phyloP scores from a whole-genome alignment of 2,329 filamentous ascomycete genomes.

The Thermoascus crustaceus region DNA sequence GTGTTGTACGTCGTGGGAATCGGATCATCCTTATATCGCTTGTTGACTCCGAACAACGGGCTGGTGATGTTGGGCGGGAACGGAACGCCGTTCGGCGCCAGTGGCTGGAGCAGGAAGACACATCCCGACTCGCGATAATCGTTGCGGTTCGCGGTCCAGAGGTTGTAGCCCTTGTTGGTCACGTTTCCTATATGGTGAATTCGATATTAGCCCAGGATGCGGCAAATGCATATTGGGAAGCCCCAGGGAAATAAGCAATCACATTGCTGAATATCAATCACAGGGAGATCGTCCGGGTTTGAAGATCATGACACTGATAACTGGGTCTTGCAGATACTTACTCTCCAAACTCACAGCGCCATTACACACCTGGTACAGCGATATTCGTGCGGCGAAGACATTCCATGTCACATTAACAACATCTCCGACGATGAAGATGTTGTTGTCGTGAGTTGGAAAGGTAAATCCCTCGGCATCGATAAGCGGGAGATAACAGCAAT shows the following conservation, averaged over 20 bases:
- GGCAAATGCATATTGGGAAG: too few relatives aligned
- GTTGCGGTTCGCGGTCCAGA: slow-evolving; percentile 5
- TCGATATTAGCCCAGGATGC: too few relatives aligned
- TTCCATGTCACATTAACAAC: slow-evolving; percentile 5
- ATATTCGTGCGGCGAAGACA: slow-evolving; percentile 1
- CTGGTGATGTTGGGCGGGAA: slow-evolving; percentile 3
- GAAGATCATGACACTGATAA: too few relatives aligned
- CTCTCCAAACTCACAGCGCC: slow-evolving; percentile 1
- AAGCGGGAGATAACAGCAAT: too few relatives aligned
- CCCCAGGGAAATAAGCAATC: too few relatives aligned
- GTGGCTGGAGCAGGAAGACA: slow-evolving; percentile 3
- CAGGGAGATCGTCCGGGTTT: too few relatives aligned
- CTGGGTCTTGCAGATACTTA: not conserved
- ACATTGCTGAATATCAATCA: too few relatives aligned
- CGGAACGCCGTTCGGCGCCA: not conserved
- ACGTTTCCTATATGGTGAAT: slow-evolving; percentile 3
- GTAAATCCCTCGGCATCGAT: slow-evolving; percentile 4
- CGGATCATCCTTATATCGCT: slow-evolving; percentile 1
- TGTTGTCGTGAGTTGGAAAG: not conserved
- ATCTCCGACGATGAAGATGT: slow-evolving; percentile 4
- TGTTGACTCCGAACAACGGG: slow-evolving; percentile 2
- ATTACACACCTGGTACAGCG: slow-evolving; percentile 3
- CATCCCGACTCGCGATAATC: slow-evolving; percentile 7
- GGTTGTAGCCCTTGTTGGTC: slow-evolving; percentile 2
- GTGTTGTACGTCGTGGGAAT: slow-evolving; percentile 5